Conservation (phyloP, 768 basidiomycete species). For the Ramaria rubella region DNA sequence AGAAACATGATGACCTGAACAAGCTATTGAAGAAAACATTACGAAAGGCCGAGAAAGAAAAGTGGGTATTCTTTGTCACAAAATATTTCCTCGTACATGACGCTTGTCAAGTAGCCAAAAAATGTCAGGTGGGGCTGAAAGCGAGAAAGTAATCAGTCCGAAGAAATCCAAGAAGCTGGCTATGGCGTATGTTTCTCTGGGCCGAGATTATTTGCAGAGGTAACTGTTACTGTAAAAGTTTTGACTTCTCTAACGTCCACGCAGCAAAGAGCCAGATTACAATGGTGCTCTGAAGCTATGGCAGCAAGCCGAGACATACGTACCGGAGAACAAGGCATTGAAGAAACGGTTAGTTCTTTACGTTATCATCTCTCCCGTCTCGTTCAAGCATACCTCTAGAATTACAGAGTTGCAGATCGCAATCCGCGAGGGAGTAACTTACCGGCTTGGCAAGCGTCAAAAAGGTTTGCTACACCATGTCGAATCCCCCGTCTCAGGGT, state of each 20-base stretch:
- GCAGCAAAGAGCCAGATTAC: constrained; percentile 25
- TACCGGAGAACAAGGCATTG: constrained; percentile 80
- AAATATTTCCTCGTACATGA: not conserved
- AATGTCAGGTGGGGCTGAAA: constrained; percentile 1
- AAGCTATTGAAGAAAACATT: constrained; percentile 57
- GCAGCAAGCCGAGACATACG: constrained; percentile 72
- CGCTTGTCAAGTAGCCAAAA: not conserved
- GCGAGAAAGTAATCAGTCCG: constrained; percentile 47
- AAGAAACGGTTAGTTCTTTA: constrained; percentile 81
- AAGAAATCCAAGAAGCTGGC: constrained; percentile 77
- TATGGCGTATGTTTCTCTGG: constrained; percentile 76
- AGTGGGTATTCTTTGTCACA: constrained; percentile 40
- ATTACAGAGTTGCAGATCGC: constrained; percentile 33
- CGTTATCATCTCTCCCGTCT: not conserved
- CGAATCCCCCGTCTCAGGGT: constrained; percentile 25
- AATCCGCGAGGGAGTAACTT: constrained; percentile 27
- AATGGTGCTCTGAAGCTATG: constrained; percentile 69
- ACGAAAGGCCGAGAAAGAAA: constrained; percentile 64
- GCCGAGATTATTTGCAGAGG: constrained; percentile 77
- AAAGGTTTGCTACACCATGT: constrained; percentile 11
- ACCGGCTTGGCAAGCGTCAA: constrained; percentile 21
- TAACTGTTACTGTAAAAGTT: constrained; percentile 22
- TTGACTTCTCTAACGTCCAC: constrained; percentile 58
- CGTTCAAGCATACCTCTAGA: constrained; percentile 26
- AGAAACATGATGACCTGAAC: constrained; percentile 62